Percentiles rank a stretch among this genome's conserved stretches.
These are phyloP conservation scores for Dissoconium aciculare DNA, from an alignment of 2,329 filamentous ascomycete genomes.

Conservation along the genomic window DNA sequence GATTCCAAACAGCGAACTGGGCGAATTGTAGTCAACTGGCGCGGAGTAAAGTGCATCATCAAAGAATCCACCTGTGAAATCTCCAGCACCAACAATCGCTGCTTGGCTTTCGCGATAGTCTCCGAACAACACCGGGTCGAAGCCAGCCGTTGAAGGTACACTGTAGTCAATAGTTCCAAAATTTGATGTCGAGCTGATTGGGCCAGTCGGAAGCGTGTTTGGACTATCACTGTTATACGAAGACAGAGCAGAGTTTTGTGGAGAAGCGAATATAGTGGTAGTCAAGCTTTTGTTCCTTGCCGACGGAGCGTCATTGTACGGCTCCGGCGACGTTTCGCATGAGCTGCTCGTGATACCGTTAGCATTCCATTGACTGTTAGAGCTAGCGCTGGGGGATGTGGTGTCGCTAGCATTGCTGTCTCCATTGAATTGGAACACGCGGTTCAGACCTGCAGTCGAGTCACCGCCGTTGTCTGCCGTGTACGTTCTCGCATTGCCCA, in stretches of 20 bases:
- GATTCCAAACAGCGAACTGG: slow-evolving; percentile 52
- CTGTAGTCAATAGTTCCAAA: slow-evolving; percentile 16
- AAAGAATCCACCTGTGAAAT: slow-evolving; percentile 65
- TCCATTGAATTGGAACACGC: slow-evolving; percentile 38
- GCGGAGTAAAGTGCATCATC: slow-evolving; percentile 37
- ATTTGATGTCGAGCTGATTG: slow-evolving; percentile 9
- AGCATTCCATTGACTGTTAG: slow-evolving; percentile 35
- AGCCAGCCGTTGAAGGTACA: slow-evolving; percentile 44
- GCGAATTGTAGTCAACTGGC: slow-evolving; percentile 55
- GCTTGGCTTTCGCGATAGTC: slow-evolving; percentile 85
- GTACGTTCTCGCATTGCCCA: slow-evolving; percentile 8
- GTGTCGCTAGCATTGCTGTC: slow-evolving; percentile 31
- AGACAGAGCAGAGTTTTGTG: no score
- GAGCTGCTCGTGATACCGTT: slow-evolving; percentile 46
- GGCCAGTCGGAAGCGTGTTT: slow-evolving; percentile 1
- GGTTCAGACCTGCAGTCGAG: slow-evolving; percentile 29
- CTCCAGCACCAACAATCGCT: slow-evolving; percentile 54
- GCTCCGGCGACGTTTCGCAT: slow-evolving; percentile 66
- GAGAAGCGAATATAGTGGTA: neutral
- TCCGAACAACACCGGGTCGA: slow-evolving; percentile 82
- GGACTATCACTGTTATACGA: slow-evolving; percentile 5
- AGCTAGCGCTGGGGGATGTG: slow-evolving; percentile 38
- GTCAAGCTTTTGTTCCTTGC: slow-evolving; percentile 31
- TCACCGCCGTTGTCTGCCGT: slow-evolving; percentile 26
- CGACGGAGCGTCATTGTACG: slow-evolving; percentile 55